phyloP scores from a whole-genome alignment of 805 yeast genomes.

The Starmerella stigmatis region DNA sequence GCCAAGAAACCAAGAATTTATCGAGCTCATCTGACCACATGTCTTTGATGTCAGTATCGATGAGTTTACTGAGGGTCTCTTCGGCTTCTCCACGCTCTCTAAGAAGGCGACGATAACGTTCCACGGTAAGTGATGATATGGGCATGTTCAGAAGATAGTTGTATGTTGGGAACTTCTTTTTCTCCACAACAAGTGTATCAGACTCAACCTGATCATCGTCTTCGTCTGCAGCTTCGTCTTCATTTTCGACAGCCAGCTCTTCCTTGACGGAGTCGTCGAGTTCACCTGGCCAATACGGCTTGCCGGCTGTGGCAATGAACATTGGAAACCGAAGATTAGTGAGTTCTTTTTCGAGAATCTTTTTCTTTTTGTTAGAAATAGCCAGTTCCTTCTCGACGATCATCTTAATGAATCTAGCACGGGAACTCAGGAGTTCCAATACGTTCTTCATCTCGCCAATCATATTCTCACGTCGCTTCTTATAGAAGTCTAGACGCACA shows the following conservation, averaged over 20 bases:
- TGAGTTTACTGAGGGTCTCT: slow-evolving; percentile 52
- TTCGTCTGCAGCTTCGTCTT: slow-evolving; percentile 23
- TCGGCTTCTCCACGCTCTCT: slow-evolving; percentile 65
- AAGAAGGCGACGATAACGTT: slow-evolving; percentile 71
- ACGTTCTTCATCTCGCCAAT: slow-evolving; percentile 60
- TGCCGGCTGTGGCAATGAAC: slow-evolving; percentile 54
- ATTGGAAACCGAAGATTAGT: slow-evolving; percentile 55
- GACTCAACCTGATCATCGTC: slow-evolving; percentile 35
- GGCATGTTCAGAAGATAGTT: slow-evolving; percentile 89
- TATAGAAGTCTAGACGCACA: slow-evolving; percentile 81
- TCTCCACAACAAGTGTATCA: slow-evolving; percentile 9
- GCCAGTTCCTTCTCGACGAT: slow-evolving; percentile 65
- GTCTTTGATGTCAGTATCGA: slow-evolving; percentile 68
- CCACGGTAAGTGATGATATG: slow-evolving; percentile 85
- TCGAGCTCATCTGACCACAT: slow-evolving; percentile 81
- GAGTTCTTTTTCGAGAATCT: slow-evolving; percentile 52
- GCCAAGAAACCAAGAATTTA: slow-evolving; percentile 56
- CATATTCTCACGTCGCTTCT: slow-evolving; percentile 76
- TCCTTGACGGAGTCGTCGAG: slow-evolving; percentile 10
- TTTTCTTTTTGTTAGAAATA: slow-evolving; percentile 66
- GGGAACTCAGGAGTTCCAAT: slow-evolving; percentile 62
- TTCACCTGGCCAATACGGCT: slow-evolving; percentile 42
- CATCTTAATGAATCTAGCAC: slow-evolving; percentile 84
- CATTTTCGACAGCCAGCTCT: slow-evolving; percentile 35
- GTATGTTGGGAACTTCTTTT: slow-evolving; percentile 45